A percentile compares a stretch with the other conserved stretches of the same genome.
Conservation (phyloP, 1,139 yeast species). For the Suhomyces bribrorum region DNA sequence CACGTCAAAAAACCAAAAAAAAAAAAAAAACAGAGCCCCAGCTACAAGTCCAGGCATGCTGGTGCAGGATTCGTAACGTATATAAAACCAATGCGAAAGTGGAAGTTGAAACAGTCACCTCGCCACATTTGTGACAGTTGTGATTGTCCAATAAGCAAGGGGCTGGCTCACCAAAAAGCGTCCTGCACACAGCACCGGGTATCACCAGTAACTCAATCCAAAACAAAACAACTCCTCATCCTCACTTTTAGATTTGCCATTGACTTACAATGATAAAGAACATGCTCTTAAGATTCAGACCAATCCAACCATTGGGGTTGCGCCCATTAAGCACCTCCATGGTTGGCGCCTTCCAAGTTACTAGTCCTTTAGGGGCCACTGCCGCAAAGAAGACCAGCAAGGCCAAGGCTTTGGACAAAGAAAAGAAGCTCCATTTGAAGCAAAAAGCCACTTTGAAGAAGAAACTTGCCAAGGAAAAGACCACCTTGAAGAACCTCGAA, state of each 20-base stretch:
- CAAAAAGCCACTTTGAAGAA: slow-evolving; percentile 15
- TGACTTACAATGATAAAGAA: slow-evolving; percentile 2
- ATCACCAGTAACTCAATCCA: slow-evolving; percentile 3
- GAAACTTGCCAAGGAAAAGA: slow-evolving; percentile 28
- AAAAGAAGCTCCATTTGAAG: slow-evolving; percentile 13
- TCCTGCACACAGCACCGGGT: slow-evolving; percentile 8
- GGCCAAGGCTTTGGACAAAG: slow-evolving; percentile 4
- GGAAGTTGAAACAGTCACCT: neutral
- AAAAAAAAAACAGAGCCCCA: too few species aligned
- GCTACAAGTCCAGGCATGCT: too few species aligned
- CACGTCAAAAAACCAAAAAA: too few species aligned
- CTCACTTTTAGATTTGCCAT: neutral
- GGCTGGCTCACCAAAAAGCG: slow-evolving; percentile 2
- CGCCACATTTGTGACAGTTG: too few species aligned
- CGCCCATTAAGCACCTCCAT: slow-evolving; percentile 5
- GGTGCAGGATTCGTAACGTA: too few species aligned
- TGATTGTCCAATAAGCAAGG: neutral
- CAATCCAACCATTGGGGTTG: slow-evolving; percentile 1
- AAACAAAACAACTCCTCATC: slow-evolving; percentile 4
- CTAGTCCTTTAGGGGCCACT: slow-evolving; percentile 4
- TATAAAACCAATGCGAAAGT: too few species aligned
- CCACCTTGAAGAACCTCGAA: slow-evolving; percentile 22
- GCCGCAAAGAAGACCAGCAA: slow-evolving; percentile 5
- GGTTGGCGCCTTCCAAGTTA: slow-evolving; percentile 1
- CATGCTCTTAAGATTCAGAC: slow-evolving; percentile 4